A percentile compares a stretch with the other conserved stretches of the same genome.
These are phyloP conservation scores for Saccharomyces uvarum DNA, from an alignment of 1,139 yeast species.

Conservation along the genomic window DNA sequence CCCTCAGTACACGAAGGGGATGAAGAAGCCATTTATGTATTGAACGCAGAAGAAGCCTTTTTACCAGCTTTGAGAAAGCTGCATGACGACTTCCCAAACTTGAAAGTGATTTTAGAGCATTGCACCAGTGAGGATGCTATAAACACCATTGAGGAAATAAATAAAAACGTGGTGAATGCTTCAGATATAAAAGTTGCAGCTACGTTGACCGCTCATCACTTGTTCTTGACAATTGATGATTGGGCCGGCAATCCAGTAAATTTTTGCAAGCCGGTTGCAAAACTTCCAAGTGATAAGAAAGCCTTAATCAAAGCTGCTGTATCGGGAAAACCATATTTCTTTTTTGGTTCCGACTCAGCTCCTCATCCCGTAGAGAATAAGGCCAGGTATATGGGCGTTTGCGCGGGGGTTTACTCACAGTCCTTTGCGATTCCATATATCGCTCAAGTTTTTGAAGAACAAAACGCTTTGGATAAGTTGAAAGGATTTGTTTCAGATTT, in stretches of 20 bases:
- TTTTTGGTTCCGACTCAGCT: slow-evolving; percentile 96
- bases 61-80: slow-evolving; percentile 82
- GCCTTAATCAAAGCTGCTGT: slow-evolving; percentile 84
- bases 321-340: slow-evolving; percentile 85
- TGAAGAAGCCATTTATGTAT: slow-evolving; percentile 57
- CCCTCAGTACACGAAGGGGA: slow-evolving; percentile 50
- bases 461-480: slow-evolving; percentile 55
- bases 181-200: slow-evolving; percentile 62
- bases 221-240: slow-evolving; percentile 76
- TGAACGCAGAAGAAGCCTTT: slow-evolving; percentile 89
- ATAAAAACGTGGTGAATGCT: slow-evolving; percentile 40
- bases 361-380: slow-evolving; percentile 85
- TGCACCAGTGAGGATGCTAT: slow-evolving; percentile 89
- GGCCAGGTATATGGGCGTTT: slow-evolving; percentile 71
- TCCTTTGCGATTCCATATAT: slow-evolving; percentile 73
- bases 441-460: slow-evolving; percentile 75
- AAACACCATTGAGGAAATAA: slow-evolving; percentile 64
- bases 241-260: slow-evolving; percentile 97
- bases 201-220: slow-evolving; percentile 91
- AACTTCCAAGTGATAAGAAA: slow-evolving; percentile 72
- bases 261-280: slow-evolving; percentile 96
- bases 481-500: slow-evolving; percentile 67
- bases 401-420: slow-evolving; percentile 96
- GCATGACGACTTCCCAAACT: slow-evolving; percentile 74
- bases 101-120: slow-evolving; percentile 86